Evolutionary conservation across 148 eudicot genomes (phyloP), one percentile per base, ranked within the genome.

Genomic region (Camellia japonica): DNA sequence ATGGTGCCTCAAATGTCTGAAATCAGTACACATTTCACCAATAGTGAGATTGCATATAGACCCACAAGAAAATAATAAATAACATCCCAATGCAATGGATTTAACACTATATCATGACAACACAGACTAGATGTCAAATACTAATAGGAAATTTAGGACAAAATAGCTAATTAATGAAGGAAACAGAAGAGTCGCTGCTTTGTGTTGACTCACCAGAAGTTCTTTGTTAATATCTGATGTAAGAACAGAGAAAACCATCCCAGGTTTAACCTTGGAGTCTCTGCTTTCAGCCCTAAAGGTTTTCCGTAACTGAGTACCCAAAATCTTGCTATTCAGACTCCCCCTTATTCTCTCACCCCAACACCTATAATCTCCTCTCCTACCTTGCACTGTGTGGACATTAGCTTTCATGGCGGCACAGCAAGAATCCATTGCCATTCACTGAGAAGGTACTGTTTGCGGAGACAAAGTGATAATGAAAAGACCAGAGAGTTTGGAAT

Each of bases 1-100:
- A 16, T 78, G 92, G 86, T 43, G 84, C 79, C 69, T 84, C 86
- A 71, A 84, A 82, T 70, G 81, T 86, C 97, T 93, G 86, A 71
- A 82, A 78, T 47, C 8, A 64, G 43, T 49, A 41, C 47, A 55
- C 43, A 11, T 23, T 7, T 1, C 7, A 13, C n/a, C 77, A 51
- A 8, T 2, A 19, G 7, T 23, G 51, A 51, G 74, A 75, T 76
- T 59, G 16, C 47, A 81, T 41, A 30, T 30, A 30, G 38, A 43
- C 42, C 12, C 59, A 20, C 41, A 79, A 19, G 58, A 76, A 61
- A 59, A 44, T 12, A 43, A 42, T 52, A 72, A 44, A 47, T 11
- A 38, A 4, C 47, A 42, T 67, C 14, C 68, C 10, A 68, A 18
- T 68, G 54, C 73, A 6, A 54, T 67, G 60, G 59, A 63, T 64